phyloP scores from a whole-genome alignment of 371 early-diverging fungal genomes.

The Rhizomucor miehei region DNA sequence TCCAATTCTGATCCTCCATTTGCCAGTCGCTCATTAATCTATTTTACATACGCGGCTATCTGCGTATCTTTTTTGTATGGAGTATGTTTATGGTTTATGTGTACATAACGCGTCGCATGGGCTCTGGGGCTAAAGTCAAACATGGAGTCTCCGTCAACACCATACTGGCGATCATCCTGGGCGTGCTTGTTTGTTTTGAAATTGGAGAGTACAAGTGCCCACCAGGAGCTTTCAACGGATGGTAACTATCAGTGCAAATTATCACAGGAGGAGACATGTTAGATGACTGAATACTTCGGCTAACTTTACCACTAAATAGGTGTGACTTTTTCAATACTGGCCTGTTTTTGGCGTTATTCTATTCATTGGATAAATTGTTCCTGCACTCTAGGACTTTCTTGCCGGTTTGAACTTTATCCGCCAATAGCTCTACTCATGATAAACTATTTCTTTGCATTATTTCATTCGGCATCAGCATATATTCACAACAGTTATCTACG shows the following conservation, averaged over 20 bases:
- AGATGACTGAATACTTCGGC: no score
- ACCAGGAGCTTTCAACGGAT: constrained; percentile 27
- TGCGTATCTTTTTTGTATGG: constrained; percentile 25
- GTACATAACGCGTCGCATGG: constrained; percentile 22
- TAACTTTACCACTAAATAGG: constrained; percentile 19
- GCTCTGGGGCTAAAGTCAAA: constrained; percentile 23
- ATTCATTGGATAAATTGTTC: constrained; percentile 14
- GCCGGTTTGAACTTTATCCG: constrained; percentile 16
- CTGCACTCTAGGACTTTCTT: constrained; percentile 28
- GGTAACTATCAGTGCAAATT: constrained; percentile 14
- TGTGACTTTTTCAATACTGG: constrained; percentile 36
- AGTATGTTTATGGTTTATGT: constrained; percentile 24
- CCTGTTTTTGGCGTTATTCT: constrained; percentile 23
- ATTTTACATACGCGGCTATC: constrained; percentile 18
- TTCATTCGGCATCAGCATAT: no score
- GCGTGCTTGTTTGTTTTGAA: constrained; percentile 26
- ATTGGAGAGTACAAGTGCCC: constrained; percentile 26
- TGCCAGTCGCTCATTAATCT: constrained; percentile 10
- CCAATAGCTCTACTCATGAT: neutral
- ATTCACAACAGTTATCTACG: no score
- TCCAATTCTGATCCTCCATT: neutral
- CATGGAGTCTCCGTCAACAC: constrained; percentile 16
- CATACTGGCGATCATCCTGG: constrained; percentile 22
- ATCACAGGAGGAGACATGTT: no score
- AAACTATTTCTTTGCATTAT: no score